Conservation (phyloP, 345 rosid species). For the Trapa incisa region DNA sequence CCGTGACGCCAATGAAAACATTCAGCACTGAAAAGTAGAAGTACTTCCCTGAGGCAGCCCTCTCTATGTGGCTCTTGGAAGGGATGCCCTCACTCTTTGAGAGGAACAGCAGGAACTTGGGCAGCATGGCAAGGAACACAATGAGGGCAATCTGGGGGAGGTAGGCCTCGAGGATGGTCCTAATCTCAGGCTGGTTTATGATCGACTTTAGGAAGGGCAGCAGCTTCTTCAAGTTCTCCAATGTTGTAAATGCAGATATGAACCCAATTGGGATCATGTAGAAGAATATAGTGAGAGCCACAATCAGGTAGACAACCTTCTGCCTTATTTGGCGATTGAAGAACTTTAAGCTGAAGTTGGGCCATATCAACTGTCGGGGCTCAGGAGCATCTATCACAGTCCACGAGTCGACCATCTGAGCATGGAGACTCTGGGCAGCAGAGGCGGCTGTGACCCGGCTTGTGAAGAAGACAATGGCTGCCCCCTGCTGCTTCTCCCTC, state of each 20-base stretch:
- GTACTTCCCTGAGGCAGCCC: constrained; percentile 87
- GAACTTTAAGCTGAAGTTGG: constrained; percentile 48
- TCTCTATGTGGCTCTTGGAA: constrained; percentile 48
- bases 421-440: constrained; percentile 72
- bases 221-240: constrained; percentile 47
- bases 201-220: constrained; percentile 62
- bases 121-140: constrained; percentile 60
- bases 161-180: constrained; percentile 63
- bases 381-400: constrained; percentile 63
- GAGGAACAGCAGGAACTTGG: constrained; percentile 61
- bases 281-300: constrained; percentile 63
- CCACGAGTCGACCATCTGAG: constrained; percentile 63
- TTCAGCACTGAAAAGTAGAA: constrained; percentile 68
- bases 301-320: constrained; percentile 37
- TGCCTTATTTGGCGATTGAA: constrained; percentile 41
- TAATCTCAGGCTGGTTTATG: constrained; percentile 25
- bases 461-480: constrained; percentile 74
- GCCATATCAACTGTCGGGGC: constrained; percentile 53
- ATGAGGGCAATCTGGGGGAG: constrained; percentile 85
- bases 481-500: constrained; percentile 55
- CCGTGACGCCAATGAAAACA: constrained; percentile 77
- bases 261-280: constrained; percentile 67
- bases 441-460: constrained; percentile 48
- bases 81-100: constrained; percentile 82
- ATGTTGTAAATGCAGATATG: constrained; percentile 69